These are phyloP conservation scores for Vaccinium macrocarpon DNA, from an alignment of 148 eudicot species.

Conservation along the genomic window DNA sequence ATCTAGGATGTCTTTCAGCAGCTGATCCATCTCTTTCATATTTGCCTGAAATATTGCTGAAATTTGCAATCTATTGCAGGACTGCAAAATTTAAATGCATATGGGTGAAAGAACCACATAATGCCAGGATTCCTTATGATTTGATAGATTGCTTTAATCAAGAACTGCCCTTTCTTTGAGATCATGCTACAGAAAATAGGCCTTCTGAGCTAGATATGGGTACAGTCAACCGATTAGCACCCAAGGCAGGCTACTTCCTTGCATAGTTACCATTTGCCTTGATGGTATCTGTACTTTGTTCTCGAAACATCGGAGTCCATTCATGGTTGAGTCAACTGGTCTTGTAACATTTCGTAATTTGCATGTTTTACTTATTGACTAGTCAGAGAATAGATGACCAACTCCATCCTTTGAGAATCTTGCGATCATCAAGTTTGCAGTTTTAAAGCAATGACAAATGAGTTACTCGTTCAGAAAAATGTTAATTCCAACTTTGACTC, in stretches of 20 bases:
- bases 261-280: not conserved
- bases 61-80: not conserved
- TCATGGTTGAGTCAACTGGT: not conserved
- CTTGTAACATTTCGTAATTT: not conserved
- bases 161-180: not conserved
- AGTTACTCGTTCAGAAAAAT: not conserved
- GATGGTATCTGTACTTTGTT: too few species aligned
- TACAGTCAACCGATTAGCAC: not conserved
- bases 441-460: not conserved
- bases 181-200: not conserved
- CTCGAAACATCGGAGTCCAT: too few species aligned
- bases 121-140: not conserved
- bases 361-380: not conserved
- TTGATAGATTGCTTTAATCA: not conserved
- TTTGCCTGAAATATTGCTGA: not conserved
- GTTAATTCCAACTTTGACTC: not conserved
- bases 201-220: not conserved
- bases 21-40: not conserved
- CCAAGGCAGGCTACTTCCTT: not conserved
- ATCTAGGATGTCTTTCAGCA: not conserved
- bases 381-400: not conserved
- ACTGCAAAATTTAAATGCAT: not conserved
- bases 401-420: not conserved
- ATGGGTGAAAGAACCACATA: not conserved
- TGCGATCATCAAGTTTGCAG: not conserved